Evolutionary conservation across 306 rosid species (phyloP).

Genomic region (Urtica urens): DNA sequence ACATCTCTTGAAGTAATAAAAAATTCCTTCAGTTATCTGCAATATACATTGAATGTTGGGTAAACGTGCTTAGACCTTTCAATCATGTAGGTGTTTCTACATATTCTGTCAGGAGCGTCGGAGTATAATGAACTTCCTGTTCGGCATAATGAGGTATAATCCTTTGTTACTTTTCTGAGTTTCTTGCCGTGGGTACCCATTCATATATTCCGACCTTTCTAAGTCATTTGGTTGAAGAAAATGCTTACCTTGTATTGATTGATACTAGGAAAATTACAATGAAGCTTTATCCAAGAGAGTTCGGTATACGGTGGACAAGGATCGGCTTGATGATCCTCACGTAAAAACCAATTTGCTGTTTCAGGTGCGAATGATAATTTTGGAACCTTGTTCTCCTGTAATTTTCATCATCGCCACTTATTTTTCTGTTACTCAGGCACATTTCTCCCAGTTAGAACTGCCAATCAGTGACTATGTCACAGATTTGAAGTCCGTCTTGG

Average conservation of each 20-base stretch:
- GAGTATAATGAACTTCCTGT: conserved; percentile 94
- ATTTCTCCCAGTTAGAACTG: conserved; percentile 83
- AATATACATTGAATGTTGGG: conserved; percentile 1
- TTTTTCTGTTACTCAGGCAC: conserved; percentile 46
- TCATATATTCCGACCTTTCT: too few relatives aligned
- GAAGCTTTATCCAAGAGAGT: conserved; percentile 68
- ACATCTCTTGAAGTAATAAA: conserved; percentile 80
- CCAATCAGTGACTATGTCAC: conserved; percentile 89
- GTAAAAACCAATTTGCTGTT: conserved; percentile 80
- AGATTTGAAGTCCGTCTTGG: conserved; percentile 88
- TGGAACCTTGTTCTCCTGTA: conserved; percentile 11
- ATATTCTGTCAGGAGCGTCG: conserved; percentile 77
- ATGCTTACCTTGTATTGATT: background rate
- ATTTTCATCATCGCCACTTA: conserved; percentile 6
- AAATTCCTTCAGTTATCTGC: conserved; percentile 5
- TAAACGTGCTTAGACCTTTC: conserved; percentile 3
- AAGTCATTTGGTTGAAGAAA: too few relatives aligned
- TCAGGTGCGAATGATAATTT: conserved; percentile 52
- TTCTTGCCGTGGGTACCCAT: too few relatives aligned
- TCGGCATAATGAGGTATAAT: conserved; percentile 81
- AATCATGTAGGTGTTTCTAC: conserved; percentile 63
- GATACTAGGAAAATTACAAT: conserved; percentile 63
- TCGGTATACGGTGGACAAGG: conserved; percentile 70
- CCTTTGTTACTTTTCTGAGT: too few relatives aligned
- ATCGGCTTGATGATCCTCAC: conserved; percentile 78